Conservation (phyloP, 2,329 filamentous ascomycete genomes). For the Penicillium hordei region DNA sequence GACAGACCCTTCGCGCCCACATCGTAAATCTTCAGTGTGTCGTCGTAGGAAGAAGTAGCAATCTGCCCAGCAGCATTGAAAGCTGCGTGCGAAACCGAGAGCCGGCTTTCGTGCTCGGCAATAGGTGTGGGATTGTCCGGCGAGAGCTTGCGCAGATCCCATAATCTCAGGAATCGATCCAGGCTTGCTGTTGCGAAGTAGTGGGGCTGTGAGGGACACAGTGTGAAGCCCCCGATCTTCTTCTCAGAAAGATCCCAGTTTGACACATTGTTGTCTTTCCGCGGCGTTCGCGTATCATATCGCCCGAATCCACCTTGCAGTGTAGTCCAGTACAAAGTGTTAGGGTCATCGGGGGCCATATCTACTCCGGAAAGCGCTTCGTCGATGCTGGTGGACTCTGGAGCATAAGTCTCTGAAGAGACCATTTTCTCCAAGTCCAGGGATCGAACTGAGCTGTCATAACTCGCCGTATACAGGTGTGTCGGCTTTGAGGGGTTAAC, state of each 20-base stretch:
- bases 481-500: constrained; percentile 73
- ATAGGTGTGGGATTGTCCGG: constrained; percentile 65
- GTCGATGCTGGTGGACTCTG: constrained; percentile 66
- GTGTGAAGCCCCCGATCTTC: constrained; percentile 91
- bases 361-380: constrained; percentile 82
- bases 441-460: constrained; percentile 87
- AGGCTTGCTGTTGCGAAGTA: constrained; percentile 85
- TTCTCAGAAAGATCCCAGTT: constrained; percentile 79
- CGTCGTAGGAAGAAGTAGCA: constrained; percentile 91
- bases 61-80: constrained; percentile 84
- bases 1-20: constrained; percentile 60
- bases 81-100: constrained; percentile 89
- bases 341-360: constrained; percentile 67
- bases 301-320: constrained; percentile 77
- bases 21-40: constrained; percentile 90
- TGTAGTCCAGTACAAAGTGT: constrained; percentile 83
- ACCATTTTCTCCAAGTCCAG: constrained; percentile 79
- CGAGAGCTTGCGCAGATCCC: constrained; percentile 80
- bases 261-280: constrained; percentile 55
- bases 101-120: constrained; percentile 75
- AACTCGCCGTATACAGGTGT: constrained; percentile 79
- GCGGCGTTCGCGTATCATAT: constrained; percentile 69
- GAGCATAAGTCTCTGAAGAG: constrained; percentile 79
- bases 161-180: constrained; percentile 85
- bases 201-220: constrained; percentile 77